These are phyloP conservation scores for Pseudogymnoascus pannorum DNA, from an alignment of 2,329 filamentous ascomycete genomes.

Conservation along the genomic window DNA sequence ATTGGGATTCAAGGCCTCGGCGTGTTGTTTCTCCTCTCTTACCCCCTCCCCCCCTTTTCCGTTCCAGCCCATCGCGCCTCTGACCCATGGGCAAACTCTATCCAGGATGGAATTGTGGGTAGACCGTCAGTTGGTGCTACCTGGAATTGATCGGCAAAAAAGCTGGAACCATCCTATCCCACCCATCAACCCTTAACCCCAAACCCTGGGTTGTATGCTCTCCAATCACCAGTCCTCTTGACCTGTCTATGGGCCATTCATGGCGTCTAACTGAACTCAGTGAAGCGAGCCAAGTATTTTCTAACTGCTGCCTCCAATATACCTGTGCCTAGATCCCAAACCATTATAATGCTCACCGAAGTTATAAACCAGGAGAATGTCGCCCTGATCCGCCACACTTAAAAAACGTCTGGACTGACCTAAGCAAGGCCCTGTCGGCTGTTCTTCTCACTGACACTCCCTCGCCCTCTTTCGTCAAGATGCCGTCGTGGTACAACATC, in stretches of 20 bases:
- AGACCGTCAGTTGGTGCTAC: background rate
- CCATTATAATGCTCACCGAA: background rate
- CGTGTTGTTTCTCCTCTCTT: conserved; percentile 4
- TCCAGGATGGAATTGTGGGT: conserved; percentile 1
- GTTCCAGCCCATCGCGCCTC: background rate
- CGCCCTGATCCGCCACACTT: background rate
- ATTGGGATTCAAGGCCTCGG: background rate
- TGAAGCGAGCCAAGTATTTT: background rate
- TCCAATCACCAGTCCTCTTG: background rate
- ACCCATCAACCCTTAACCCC: background rate
- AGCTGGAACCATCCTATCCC: background rate
- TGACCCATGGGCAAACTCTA: background rate
- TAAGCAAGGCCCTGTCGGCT: background rate
- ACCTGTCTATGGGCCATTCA: background rate
- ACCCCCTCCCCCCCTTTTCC: background rate
- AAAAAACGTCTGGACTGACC: background rate
- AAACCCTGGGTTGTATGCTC: background rate
- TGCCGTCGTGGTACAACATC: conserved; percentile 3
- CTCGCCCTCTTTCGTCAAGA: background rate
- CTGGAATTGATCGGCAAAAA: background rate
- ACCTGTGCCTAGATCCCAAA: background rate
- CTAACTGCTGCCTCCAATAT: background rate
- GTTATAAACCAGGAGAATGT: background rate
- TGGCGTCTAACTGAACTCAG: background rate
- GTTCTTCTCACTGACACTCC: background rate